phyloP scores from a whole-genome alignment of 2,329 filamentous ascomycete genomes.

The Phyllosticta ampelicida region DNA sequence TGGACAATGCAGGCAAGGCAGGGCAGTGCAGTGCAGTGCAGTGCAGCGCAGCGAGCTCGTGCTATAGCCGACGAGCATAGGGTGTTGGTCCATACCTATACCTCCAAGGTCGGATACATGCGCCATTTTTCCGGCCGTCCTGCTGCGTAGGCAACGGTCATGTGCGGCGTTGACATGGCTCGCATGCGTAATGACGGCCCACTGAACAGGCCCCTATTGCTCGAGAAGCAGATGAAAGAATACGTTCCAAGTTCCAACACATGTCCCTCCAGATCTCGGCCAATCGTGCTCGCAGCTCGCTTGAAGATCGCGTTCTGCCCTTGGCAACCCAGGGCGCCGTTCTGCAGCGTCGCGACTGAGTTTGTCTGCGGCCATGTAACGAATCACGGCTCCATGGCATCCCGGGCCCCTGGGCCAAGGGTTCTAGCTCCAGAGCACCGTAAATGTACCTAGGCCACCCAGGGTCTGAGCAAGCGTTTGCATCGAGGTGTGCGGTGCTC shows the following conservation, averaged over 20 bases:
- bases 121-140: neutral
- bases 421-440: no score
- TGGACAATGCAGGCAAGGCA: neutral
- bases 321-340: neutral
- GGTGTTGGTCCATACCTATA: neutral
- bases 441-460: no score
- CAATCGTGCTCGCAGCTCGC: neutral
- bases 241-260: no score
- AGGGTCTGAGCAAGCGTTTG: no score
- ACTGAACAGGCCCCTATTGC: slow-evolving; percentile 6
- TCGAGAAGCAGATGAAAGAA: neutral
- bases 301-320: neutral
- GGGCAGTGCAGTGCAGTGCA: neutral
- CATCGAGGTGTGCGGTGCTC: no score
- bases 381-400: neutral
- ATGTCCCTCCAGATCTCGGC: neutral
- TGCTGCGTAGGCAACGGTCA: slow-evolving; percentile 2
- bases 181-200: slow-evolving; percentile 7
- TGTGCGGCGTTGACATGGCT: slow-evolving; percentile 10
- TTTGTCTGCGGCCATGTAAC: neutral
- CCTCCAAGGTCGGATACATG: neutral
- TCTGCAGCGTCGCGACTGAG: slow-evolving; percentile 5
- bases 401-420: neutral
- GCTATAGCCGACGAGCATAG: neutral
- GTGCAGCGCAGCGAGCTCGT: neutral